Evolutionary conservation across 2,329 filamentous ascomycete genomes (phyloP).

Genomic region (Colletotrichum sp.): DNA sequence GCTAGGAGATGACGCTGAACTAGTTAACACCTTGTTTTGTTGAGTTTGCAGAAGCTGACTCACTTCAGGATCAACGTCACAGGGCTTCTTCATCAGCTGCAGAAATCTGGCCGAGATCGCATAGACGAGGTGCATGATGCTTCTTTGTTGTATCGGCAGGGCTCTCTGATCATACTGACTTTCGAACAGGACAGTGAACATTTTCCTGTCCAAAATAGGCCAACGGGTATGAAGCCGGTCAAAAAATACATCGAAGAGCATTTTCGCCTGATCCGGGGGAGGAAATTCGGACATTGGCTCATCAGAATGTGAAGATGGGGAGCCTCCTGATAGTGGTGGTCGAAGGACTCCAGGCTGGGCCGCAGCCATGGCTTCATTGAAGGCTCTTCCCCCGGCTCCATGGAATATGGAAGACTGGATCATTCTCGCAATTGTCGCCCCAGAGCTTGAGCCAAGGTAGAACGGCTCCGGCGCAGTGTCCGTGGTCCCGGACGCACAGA

Average conservation of each 20-base stretch:
- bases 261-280: slow-evolving; percentile 8
- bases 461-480: slow-evolving; percentile 29
- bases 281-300: slow-evolving; percentile 24
- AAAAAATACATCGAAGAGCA: slow-evolving; percentile 29
- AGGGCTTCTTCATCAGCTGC: slow-evolving; percentile 27
- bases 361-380: background rate
- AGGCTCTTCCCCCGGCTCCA: slow-evolving; percentile 5
- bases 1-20: slow-evolving; percentile 29
- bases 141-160: slow-evolving; percentile 25
- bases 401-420: slow-evolving; percentile 30
- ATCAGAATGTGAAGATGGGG: slow-evolving; percentile 7
- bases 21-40: fast-evolving
- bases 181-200: slow-evolving; percentile 24
- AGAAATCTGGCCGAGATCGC: slow-evolving; percentile 30
- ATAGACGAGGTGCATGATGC: slow-evolving; percentile 30
- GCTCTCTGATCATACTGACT: slow-evolving; percentile 22
- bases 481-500: slow-evolving; percentile 27
- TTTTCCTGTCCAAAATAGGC: slow-evolving; percentile 28
- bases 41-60: fast-evolving
- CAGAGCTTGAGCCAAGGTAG: slow-evolving; percentile 31
- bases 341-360: background rate
- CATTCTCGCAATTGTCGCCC: slow-evolving; percentile 30
- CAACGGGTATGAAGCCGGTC: slow-evolving; percentile 30
- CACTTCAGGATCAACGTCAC: slow-evolving; percentile 29
- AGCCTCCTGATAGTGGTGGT: background rate